Conservation (phyloP, 805 yeast species). For the Metschnikowia continentalis region DNA sequence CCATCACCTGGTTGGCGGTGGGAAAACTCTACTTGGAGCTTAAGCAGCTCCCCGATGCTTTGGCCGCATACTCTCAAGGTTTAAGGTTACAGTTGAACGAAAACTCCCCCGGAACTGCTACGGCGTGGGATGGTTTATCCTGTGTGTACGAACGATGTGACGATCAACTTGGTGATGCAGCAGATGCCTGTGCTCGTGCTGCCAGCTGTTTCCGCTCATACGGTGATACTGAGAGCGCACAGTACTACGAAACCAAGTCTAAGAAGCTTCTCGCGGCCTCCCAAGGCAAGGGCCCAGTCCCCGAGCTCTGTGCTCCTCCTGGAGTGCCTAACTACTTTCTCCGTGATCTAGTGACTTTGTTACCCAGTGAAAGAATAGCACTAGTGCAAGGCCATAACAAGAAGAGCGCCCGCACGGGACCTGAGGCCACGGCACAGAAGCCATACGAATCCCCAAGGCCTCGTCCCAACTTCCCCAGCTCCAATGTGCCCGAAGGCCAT, state of each 20-base stretch:
- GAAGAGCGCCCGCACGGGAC: neutral
- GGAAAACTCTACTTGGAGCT: slow-evolving; percentile 57
- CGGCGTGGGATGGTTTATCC: slow-evolving; percentile 63
- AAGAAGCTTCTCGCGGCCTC: slow-evolving; percentile 40
- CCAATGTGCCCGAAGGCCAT: neutral
- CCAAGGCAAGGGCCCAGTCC: slow-evolving; percentile 42
- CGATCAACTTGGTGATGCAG: slow-evolving; percentile 55
- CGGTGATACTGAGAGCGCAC: slow-evolving; percentile 41
- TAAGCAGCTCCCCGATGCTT: slow-evolving; percentile 60
- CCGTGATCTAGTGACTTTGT: slow-evolving; percentile 40
- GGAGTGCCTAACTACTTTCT: slow-evolving; percentile 43
- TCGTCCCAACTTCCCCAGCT: slow-evolving; percentile 8
- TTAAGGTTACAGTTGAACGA: slow-evolving; percentile 49
- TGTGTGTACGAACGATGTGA: slow-evolving; percentile 63
- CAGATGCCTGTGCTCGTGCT: slow-evolving; percentile 54
- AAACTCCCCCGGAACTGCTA: slow-evolving; percentile 44
- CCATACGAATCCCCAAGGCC: slow-evolving; percentile 8
- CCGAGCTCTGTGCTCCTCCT: slow-evolving; percentile 43
- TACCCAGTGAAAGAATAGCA: slow-evolving; percentile 39
- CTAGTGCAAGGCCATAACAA: slow-evolving; percentile 28
- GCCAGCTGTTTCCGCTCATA: slow-evolving; percentile 46
- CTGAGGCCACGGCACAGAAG: slow-evolving; percentile 7
- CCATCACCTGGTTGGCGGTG: slow-evolving; percentile 65
- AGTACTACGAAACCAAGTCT: slow-evolving; percentile 42
- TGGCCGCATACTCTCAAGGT: slow-evolving; percentile 66